phyloP scores from a whole-genome alignment of 192 early-diverging fungal genomes.

The Gigaspora rosea region DNA sequence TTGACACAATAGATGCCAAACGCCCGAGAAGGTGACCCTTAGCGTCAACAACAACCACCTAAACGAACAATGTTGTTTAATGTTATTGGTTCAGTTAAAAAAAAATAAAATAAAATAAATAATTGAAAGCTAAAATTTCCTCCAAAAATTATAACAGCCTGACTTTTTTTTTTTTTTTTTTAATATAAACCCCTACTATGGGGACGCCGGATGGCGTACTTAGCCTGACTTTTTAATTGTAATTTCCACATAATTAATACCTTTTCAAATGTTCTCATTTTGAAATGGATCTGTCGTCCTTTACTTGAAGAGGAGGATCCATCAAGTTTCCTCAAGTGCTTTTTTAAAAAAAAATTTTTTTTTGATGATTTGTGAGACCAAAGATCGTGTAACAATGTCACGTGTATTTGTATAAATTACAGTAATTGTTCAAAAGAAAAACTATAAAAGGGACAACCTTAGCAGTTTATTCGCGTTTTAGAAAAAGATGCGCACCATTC shows the following conservation, averaged over 20 bases:
- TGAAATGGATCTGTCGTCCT: slow-evolving; percentile 3
- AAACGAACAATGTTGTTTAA: not conserved
- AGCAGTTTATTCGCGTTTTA: no score
- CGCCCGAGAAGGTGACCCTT: slow-evolving; percentile 64
- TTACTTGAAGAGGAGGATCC: not conserved
- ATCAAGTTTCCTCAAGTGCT: not conserved
- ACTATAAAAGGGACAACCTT: no score
- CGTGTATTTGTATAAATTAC: no score
- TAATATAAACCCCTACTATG: no score
- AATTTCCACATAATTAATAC: not conserved
- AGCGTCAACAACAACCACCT: slow-evolving; percentile 10
- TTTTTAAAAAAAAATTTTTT: slow-evolving; percentile 9
- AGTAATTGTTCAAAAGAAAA: no score
- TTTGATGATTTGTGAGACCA: no score
- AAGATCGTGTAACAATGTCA: no score
- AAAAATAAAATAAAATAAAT: no score
- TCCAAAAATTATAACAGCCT: not conserved
- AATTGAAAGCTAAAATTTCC: not conserved
- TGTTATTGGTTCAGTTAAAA: no score
- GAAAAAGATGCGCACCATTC: slow-evolving; percentile 5
- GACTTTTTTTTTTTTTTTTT: no score
- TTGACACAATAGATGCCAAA: slow-evolving; percentile 95
- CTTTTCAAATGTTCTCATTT: slow-evolving; percentile 21
- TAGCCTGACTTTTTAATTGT: no score
- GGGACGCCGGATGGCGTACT: no score